phyloP scores from a whole-genome alignment of 345 rosid species.

The Arabis hirsuta region DNA sequence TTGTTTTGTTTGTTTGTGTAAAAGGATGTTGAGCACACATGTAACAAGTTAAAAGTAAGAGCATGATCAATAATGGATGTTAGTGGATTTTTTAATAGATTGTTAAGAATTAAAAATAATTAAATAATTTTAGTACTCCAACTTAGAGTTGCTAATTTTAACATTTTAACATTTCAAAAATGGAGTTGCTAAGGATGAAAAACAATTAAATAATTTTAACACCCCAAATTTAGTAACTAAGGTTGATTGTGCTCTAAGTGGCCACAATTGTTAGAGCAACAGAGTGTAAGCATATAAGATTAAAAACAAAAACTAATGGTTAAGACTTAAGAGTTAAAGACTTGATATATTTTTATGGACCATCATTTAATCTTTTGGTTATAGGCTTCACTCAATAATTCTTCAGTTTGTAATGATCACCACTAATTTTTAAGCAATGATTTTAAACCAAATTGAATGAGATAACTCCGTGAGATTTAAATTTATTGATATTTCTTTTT shows the following conservation, averaged over 20 bases:
- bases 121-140: too few relatives aligned
- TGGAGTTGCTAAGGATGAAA: too few relatives aligned
- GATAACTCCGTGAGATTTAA: not conserved
- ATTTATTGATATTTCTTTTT: not conserved
- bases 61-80: too few relatives aligned
- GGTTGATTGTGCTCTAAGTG: too few relatives aligned
- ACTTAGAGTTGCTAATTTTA: too few relatives aligned
- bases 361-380: conserved; percentile 24
- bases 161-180: too few relatives aligned
- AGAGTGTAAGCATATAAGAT: not conserved
- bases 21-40: not conserved
- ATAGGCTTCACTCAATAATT: conserved; percentile 19
- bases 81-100: too few relatives aligned
- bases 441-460: not conserved
- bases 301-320: not conserved
- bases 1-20: conserved; percentile 18
- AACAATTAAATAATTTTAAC: too few relatives aligned
- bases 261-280: too few relatives aligned
- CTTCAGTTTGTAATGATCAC: conserved; percentile 17
- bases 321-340: not conserved
- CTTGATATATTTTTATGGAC: conserved; percentile 23
- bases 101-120: too few relatives aligned
- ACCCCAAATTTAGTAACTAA: too few relatives aligned
- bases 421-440: conserved; percentile 1
- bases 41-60: too few relatives aligned